Base-by-base conservation (phyloP, 192 early-diverging fungal genomes). In the Entomortierella lignicola region DNA sequence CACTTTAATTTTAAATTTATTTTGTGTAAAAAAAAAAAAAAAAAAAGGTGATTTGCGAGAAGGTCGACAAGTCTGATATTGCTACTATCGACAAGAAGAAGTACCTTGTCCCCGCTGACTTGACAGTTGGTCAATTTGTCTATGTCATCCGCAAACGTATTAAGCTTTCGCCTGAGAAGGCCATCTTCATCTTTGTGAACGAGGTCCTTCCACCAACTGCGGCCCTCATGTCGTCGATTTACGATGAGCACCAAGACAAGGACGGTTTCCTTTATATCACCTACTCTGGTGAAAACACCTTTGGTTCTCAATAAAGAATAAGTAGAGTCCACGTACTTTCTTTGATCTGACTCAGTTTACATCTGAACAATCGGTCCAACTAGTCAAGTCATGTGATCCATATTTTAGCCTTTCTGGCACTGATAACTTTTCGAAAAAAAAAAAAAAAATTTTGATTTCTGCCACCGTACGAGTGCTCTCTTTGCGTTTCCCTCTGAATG, bases 101-200 rank as follows among this genome's bases (percentile, higher is more conserved):
- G 83, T 99, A 98, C 68, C 87, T 99, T 60, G 98, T 99, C 7
- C 98, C 98, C 12, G 89, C 94, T 57, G 97, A 98, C 74, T 82
- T 99, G 52, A 99, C 97, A 8, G 95, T 99, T 23, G 97, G 96
- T 27, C 97, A 99, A 82, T 98, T 98, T 77, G 96, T 98, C 59
- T 99, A 97, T 72, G 96, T 96, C 44, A 96, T 96, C 77, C 90
- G 97, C 61, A 98, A 98, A 83, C 90, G 97, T 60, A 98, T 98
- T 86, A 96, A 96, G 91, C 87, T 98, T 31, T 93, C 91, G 81
- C 94, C 96, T 15, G 97, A 98, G 66, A 96, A 98, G 88, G 98
- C 98, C 58, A 98, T 99, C 80, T 98, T 98, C 82, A 97, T 99
- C 72, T 99, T 99, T 89, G 98, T 99, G 64, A 97, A 98, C 85